Percentiles rank a stretch among this genome's conserved stretches.
Evolutionary conservation across 1,139 yeast species (phyloP).

Genomic region (Saccharomyces hybrid): DNA sequence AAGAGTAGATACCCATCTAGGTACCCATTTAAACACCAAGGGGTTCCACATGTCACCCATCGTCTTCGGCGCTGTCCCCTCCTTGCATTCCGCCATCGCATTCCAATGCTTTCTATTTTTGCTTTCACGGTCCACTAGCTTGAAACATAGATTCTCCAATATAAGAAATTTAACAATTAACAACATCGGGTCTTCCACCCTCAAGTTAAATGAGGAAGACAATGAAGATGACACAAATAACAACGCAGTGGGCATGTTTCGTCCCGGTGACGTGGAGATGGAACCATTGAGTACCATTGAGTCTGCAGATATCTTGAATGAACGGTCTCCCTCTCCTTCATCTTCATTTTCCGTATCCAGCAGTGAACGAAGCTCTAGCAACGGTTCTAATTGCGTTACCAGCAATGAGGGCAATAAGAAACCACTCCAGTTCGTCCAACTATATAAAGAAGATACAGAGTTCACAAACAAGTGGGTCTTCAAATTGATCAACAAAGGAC

Average conservation of each 20-base stretch:
- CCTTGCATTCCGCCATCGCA: conserved; percentile 60
- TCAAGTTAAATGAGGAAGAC: conserved; percentile 3
- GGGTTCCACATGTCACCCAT: conserved; percentile 64
- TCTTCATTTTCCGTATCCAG: background rate
- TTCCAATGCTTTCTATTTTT: conserved; percentile 45
- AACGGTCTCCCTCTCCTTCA: background rate
- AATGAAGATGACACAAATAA: background rate
- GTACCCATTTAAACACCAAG: conserved; percentile 52
- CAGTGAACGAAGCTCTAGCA: background rate
- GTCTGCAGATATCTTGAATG: background rate
- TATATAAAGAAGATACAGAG: conserved; percentile 14
- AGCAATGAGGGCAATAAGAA: background rate
- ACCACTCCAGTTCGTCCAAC: conserved; percentile 8
- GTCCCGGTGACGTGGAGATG: conserved; percentile 2
- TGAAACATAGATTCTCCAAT: conserved; percentile 23
- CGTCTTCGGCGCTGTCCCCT: conserved; percentile 66
- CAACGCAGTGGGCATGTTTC: background rate
- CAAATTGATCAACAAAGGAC: conserved; percentile 19
- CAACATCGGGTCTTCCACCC: background rate
- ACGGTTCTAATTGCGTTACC: background rate
- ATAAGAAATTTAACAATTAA: background rate
- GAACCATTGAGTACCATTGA: background rate
- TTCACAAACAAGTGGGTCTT: conserved; percentile 19
- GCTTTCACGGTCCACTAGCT: conserved; percentile 22
- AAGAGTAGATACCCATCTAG: conserved; percentile 54